Conservation (phyloP, 257 asterid species). For the Plantago major region DNA sequence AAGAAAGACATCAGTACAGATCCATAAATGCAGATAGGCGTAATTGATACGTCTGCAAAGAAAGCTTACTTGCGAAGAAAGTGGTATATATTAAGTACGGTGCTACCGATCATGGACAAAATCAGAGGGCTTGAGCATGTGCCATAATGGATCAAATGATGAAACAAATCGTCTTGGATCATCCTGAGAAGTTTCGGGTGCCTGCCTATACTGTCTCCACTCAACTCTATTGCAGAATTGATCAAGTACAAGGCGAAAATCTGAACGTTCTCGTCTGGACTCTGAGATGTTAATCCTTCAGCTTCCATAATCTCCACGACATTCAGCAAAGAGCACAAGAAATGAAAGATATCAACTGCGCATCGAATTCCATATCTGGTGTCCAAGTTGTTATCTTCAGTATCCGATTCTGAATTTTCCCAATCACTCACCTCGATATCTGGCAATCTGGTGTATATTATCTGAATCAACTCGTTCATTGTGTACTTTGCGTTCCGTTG, state of each 20-base stretch:
- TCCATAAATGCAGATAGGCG: conserved; percentile 6
- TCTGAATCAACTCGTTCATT: conserved; percentile 83
- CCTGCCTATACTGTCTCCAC: conserved; percentile 85
- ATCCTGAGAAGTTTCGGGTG: conserved; percentile 87
- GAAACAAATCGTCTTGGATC: conserved; percentile 87
- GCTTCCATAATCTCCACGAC: conserved; percentile 62
- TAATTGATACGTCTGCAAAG: not conserved
- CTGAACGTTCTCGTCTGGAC: conserved; percentile 62
- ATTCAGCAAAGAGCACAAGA: conserved; percentile 79
- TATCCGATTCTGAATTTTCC: conserved; percentile 86
- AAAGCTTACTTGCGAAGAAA: conserved; percentile 62
- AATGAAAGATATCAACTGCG: conserved; percentile 79
- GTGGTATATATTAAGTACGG: conserved; percentile 75
- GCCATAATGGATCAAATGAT: conserved; percentile 83
- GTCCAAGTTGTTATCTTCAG: conserved; percentile 65
- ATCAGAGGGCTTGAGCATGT: conserved; percentile 63
- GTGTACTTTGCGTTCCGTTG: conserved; percentile 80
- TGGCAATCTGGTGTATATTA: conserved; percentile 58
- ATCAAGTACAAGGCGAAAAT: conserved; percentile 68
- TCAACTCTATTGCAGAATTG: conserved; percentile 74
- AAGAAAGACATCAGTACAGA: conserved; percentile 2
- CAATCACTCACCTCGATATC: conserved; percentile 71
- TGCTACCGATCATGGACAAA: conserved; percentile 84
- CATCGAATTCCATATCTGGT: conserved; percentile 74
- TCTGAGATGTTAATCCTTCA: conserved; percentile 46